Evolutionary conservation across 805 yeast species (phyloP).

Genomic region (Kuraishia cidri): DNA sequence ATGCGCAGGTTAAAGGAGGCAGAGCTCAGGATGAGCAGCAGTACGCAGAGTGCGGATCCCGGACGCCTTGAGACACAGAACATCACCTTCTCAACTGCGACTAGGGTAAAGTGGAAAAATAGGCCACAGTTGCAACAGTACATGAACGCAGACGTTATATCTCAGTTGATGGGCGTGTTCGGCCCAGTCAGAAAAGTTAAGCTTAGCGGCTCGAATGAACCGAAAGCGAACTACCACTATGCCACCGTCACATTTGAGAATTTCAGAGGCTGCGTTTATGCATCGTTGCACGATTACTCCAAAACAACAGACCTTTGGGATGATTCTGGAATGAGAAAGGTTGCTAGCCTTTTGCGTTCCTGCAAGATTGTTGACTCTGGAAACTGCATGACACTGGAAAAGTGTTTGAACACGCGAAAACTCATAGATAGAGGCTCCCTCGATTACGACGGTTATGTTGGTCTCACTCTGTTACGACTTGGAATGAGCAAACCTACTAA

Average conservation of each 20-base stretch:
- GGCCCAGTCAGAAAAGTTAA: conserved; percentile 23
- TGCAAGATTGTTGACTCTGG: background rate
- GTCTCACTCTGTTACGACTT: conserved; percentile 9
- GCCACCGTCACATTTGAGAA: conserved; percentile 25
- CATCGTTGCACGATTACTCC: conserved; percentile 31
- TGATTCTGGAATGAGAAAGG: background rate
- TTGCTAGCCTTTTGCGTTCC: conserved; percentile 1
- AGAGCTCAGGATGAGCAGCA: conserved; percentile 2
- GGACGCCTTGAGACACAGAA: background rate
- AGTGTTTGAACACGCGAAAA: conserved; percentile 1
- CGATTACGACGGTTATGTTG: conserved; percentile 12
- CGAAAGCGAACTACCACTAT: conserved; percentile 21
- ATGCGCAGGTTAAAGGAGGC: conserved; percentile 7
- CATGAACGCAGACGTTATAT: conserved; percentile 22
- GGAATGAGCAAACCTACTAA: no score
- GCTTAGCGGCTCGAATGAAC: conserved; percentile 5
- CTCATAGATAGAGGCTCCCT: conserved; percentile 4
- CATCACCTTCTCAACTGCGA: conserved; percentile 7
- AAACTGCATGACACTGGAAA: background rate
- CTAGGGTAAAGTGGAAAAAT: conserved; percentile 36
- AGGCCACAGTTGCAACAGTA: conserved; percentile 23
- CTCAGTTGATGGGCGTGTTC: conserved; percentile 33
- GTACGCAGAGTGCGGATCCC: background rate
- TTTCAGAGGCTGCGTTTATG: conserved; percentile 20
- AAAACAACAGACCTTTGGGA: conserved; percentile 10